Conservation (phyloP, 164 flowering plant genomes). For the Sedum album region DNA sequence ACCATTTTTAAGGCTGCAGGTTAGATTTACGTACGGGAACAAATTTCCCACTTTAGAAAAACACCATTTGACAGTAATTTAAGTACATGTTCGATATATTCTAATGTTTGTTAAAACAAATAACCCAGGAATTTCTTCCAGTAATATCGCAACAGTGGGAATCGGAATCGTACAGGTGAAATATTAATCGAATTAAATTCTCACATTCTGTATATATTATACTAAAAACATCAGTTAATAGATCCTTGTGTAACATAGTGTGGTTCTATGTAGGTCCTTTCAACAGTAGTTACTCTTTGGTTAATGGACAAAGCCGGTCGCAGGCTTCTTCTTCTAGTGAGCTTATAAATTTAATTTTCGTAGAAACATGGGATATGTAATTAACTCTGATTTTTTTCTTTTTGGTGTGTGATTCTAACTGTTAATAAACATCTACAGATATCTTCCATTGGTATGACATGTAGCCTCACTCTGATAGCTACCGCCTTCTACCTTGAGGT, state of each 20-base stretch:
- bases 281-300: slow-evolving; percentile 33
- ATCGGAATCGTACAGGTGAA: slow-evolving; percentile 35
- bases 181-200: too few species aligned
- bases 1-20: slow-evolving; percentile 32
- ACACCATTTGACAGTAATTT: too few species aligned
- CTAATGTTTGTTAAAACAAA: background rate
- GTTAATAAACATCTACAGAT: slow-evolving; percentile 13
- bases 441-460: slow-evolving; percentile 27
- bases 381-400: slow-evolving; percentile 8
- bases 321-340: slow-evolving; percentile 35
- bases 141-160: slow-evolving; percentile 30
- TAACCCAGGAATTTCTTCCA: slow-evolving; percentile 28
- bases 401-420: slow-evolving; percentile 15
- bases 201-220: background rate
- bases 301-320: slow-evolving; percentile 41
- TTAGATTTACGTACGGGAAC: too few species aligned
- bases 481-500: slow-evolving; percentile 36
- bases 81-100: too few species aligned
- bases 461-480: slow-evolving; percentile 32
- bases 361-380: background rate
- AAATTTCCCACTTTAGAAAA: too few species aligned
- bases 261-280: slow-evolving; percentile 21
- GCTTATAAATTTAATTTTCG: slow-evolving; percentile 4
- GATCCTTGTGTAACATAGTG: background rate
- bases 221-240: background rate